These are phyloP conservation scores for Saccharomyces hybrid DNA, from an alignment of 1,139 yeast genomes.

Conservation along the genomic window DNA sequence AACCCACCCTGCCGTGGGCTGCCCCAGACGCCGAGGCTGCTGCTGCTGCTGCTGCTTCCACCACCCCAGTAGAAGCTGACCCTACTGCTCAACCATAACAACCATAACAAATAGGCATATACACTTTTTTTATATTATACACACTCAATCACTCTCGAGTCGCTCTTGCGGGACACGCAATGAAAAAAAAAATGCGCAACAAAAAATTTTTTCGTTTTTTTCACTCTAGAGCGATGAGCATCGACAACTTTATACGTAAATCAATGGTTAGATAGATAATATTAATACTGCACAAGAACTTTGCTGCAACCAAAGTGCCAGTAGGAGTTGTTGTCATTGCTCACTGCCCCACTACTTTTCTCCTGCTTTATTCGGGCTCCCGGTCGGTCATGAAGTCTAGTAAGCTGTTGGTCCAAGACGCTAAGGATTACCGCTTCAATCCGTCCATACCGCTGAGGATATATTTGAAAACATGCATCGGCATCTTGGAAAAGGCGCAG, in stretches of 20 bases:
- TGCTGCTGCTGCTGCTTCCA: constrained; percentile 1
- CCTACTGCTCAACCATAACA: background rate
- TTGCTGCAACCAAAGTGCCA: background rate
- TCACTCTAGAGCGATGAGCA: background rate
- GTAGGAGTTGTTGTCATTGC: background rate
- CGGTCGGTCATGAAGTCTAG: constrained; percentile 18
- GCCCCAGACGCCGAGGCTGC: constrained; percentile 11
- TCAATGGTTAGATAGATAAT: background rate
- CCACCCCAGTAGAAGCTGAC: background rate
- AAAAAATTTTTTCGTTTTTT: background rate
- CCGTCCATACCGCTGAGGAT: constrained; percentile 24
- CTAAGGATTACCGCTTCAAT: constrained; percentile 26
- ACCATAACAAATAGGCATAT: background rate
- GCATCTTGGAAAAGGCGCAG: constrained; percentile 28
- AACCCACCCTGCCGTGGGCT: constrained; percentile 30
- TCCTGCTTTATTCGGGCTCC: background rate
- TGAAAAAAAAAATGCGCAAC: background rate
- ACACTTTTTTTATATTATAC: background rate
- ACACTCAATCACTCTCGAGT: background rate
- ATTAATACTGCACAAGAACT: background rate
- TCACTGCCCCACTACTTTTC: background rate
- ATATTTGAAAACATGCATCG: constrained; percentile 28
- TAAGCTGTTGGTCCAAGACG: constrained; percentile 23
- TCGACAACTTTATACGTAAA: background rate
- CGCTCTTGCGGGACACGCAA: background rate